A percentile compares a stretch with the other conserved stretches of the same genome.
Evolutionary conservation across 805 yeast genomes (phyloP).

Genomic region (Blastobotrys chiropterorum): DNA sequence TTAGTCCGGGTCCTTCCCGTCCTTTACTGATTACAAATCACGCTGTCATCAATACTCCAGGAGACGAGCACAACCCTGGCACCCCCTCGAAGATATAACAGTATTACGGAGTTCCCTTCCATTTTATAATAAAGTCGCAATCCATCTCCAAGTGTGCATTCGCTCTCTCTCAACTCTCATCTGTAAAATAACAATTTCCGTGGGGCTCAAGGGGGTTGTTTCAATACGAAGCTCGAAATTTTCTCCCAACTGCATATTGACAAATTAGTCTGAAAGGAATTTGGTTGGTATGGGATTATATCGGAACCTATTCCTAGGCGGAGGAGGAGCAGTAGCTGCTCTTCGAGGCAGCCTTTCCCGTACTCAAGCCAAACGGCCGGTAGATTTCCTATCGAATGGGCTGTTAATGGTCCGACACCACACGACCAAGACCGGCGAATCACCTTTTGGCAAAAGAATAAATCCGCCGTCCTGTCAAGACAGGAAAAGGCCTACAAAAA

Average conservation of each 20-base stretch:
- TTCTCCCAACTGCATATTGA: not conserved
- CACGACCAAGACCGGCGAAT: not conserved
- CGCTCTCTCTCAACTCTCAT: no score
- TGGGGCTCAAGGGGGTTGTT: not conserved
- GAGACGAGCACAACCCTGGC: no score
- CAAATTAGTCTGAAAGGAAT: not conserved
- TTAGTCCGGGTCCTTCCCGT: no score
- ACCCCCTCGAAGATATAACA: no score
- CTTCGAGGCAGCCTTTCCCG: not conserved
- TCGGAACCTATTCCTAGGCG: not conserved
- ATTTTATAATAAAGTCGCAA: no score
- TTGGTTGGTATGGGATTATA: not conserved
- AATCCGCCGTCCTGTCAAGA: not conserved
- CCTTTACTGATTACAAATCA: no score
- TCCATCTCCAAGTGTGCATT: no score
- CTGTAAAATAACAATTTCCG: no score
- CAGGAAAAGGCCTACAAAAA: not conserved
- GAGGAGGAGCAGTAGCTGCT: not conserved
- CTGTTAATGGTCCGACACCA: conserved; percentile 2
- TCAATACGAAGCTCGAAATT: not conserved
- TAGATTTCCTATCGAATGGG: conserved; percentile 1
- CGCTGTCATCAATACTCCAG: no score
- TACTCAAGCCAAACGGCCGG: not conserved
- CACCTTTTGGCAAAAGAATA: not conserved
- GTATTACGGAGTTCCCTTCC: no score